Evolutionary conservation across 345 rosid species (phyloP).

Genomic region (Pugionium cornutum): DNA sequence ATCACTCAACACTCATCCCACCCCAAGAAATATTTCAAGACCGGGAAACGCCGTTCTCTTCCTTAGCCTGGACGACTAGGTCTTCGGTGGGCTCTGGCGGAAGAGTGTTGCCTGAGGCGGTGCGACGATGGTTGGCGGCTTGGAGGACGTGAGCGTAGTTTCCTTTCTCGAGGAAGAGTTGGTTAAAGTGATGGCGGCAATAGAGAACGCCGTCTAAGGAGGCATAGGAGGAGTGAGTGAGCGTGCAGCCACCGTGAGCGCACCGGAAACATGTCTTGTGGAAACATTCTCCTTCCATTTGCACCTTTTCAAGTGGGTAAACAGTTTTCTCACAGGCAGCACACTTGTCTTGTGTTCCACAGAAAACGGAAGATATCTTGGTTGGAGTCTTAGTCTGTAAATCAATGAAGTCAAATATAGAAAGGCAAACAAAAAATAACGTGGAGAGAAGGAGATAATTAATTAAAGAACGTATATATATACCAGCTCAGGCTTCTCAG

Average conservation of each 20-base stretch:
- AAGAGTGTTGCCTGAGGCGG: constrained; percentile 51
- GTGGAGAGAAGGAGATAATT: not conserved
- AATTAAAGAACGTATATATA: constrained; percentile 15
- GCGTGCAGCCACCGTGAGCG: constrained; percentile 86
- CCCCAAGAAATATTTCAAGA: constrained; percentile 28
- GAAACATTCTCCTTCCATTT: constrained; percentile 88
- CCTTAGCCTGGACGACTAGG: constrained; percentile 16
- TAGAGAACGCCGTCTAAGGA: constrained; percentile 83
- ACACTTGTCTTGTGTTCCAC: constrained; percentile 96
- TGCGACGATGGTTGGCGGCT: constrained; percentile 64
- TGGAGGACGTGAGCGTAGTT: constrained; percentile 81
- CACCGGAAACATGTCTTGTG: constrained; percentile 97
- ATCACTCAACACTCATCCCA: constrained; percentile 19
- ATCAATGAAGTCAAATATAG: not conserved
- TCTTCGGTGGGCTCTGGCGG: constrained; percentile 54
- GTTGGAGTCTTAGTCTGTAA: constrained; percentile 71
- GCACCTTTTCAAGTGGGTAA: constrained; percentile 93
- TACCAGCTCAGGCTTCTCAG: constrained; percentile 62
- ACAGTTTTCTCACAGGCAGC: constrained; percentile 84
- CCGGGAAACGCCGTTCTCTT: constrained; percentile 34
- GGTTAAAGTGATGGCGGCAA: constrained; percentile 95
- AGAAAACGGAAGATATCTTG: constrained; percentile 81
- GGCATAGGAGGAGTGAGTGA: constrained; percentile 94
- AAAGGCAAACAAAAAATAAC: not conserved
- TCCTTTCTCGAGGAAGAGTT: constrained; percentile 95